These are phyloP conservation scores for Trypanosoma platydactyli DNA, from an alignment of 208 protist species.

Conservation along the genomic window DNA sequence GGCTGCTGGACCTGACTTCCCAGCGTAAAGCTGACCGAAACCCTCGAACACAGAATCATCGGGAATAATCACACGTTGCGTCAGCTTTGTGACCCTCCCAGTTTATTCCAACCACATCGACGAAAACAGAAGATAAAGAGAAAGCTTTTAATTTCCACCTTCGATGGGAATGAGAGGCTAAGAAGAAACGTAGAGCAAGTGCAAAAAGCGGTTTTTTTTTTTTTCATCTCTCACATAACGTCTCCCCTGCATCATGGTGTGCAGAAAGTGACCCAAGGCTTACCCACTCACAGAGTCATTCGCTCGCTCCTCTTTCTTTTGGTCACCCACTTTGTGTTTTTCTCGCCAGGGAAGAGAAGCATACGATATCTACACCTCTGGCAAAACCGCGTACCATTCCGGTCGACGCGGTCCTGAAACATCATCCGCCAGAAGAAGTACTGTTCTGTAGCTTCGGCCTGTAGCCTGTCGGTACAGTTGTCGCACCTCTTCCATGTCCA, in stretches of 20 bases:
- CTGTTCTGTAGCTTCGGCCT: constrained; percentile 10
- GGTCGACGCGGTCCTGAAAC: not conserved
- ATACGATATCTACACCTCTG: not conserved
- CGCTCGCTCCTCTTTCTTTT: too few relatives aligned
- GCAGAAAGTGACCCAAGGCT: too few relatives aligned
- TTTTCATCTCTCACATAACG: too few relatives aligned
- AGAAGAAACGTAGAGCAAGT: not conserved
- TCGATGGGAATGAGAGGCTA: not conserved
- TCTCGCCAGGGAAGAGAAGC: not conserved
- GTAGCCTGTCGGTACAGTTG: constrained; percentile 40
- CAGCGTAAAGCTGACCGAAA: constrained; percentile 20
- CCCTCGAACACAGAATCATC: constrained; percentile 27
- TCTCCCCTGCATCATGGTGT: too few relatives aligned
- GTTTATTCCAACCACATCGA: not conserved
- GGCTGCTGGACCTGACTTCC: constrained; percentile 1
- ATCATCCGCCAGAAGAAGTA: not conserved
- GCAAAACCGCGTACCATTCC: constrained; percentile 24
- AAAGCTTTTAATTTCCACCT: not conserved
- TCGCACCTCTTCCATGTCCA: constrained; percentile 34
- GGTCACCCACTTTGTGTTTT: too few relatives aligned
- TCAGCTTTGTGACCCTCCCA: not conserved
- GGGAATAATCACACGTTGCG: constrained; percentile 11
- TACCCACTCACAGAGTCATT: too few relatives aligned
- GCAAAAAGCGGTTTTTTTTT: too few relatives aligned
- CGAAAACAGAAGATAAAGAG: not conserved